Percentiles rank a stretch among this genome's conserved stretches.
Evolutionary conservation across 495 filamentous ascomycete genomes (phyloP).

Genomic region (Aspergillus ostianus): DNA sequence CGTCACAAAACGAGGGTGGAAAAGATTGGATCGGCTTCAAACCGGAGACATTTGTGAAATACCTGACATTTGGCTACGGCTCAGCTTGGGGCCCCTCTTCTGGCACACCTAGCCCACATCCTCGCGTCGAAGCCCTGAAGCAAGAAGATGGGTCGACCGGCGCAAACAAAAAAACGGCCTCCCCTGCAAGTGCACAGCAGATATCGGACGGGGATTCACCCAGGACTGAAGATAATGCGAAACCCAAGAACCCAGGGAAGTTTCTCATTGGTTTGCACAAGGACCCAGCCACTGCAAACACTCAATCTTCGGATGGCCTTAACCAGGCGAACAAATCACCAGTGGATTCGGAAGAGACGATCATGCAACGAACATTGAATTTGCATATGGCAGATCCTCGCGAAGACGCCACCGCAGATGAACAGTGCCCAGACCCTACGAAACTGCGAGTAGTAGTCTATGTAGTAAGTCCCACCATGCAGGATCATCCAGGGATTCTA

Average conservation of each 20-base stretch:
- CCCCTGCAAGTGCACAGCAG: constrained; percentile 4
- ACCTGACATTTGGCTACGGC: constrained; percentile 61
- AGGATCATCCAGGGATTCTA: not conserved
- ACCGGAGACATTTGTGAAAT: constrained; percentile 55
- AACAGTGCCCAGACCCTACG: constrained; percentile 21
- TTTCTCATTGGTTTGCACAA: constrained; percentile 73
- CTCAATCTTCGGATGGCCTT: constrained; percentile 22
- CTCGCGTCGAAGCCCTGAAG: constrained; percentile 23
- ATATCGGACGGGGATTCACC: not conserved
- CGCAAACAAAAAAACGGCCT: constrained; percentile 6
- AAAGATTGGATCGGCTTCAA: constrained; percentile 28
- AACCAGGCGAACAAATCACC: constrained; percentile 23
- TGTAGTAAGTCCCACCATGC: constrained; percentile 40
- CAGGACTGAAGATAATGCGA: not conserved
- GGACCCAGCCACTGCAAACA: constrained; percentile 48
- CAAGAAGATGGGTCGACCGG: constrained; percentile 12
- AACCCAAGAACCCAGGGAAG: constrained; percentile 42
- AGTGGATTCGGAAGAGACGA: constrained; percentile 35
- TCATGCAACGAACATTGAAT: constrained; percentile 50
- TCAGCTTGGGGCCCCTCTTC: constrained; percentile 54
- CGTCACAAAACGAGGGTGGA: constrained; percentile 20
- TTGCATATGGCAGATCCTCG: constrained; percentile 30
- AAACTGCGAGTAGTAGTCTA: constrained; percentile 73
- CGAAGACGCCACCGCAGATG: constrained; percentile 7
- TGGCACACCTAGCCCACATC: constrained; percentile 24